These are phyloP conservation scores for Helianthus tuberosus DNA, from an alignment of 129 eudicot genomes.

Conservation along the genomic window DNA sequence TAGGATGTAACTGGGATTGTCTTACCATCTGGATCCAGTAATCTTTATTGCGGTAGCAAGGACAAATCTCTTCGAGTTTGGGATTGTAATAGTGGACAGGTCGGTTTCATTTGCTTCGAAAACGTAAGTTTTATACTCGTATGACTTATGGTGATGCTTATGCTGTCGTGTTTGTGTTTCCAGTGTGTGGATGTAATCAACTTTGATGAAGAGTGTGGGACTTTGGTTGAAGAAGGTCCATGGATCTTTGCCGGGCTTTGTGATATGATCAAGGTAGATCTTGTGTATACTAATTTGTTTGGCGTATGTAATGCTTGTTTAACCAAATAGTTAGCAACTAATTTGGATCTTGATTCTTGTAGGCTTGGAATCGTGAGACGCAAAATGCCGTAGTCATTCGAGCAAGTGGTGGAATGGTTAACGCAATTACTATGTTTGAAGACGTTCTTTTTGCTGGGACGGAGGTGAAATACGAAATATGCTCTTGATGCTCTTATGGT, in stretches of 20 bases:
- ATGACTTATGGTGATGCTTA: slow-evolving; percentile 6
- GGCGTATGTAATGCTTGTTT: slow-evolving; percentile 41
- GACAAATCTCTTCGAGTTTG: slow-evolving; percentile 60
- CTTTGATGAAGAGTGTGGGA: slow-evolving; percentile 46
- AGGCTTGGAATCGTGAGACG: slow-evolving; percentile 69
- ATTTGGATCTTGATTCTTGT: slow-evolving; percentile 2
- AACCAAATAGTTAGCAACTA: not conserved
- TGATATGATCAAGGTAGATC: slow-evolving; percentile 58
- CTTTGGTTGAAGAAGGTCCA: slow-evolving; percentile 60
- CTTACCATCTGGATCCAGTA: slow-evolving; percentile 53
- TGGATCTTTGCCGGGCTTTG: slow-evolving; percentile 73
- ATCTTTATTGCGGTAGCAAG: slow-evolving; percentile 55
- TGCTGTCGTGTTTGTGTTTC: not conserved
- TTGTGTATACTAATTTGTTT: not conserved
- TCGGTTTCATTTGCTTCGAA: slow-evolving; percentile 18
- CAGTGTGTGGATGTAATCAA: slow-evolving; percentile 50
- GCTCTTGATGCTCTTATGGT: slow-evolving; percentile 30
- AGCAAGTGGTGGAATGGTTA: slow-evolving; percentile 55
- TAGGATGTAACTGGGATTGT: slow-evolving; percentile 65
- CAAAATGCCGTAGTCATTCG: slow-evolving; percentile 51
- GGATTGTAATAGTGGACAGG: slow-evolving; percentile 83
- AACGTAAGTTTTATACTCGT: not conserved
- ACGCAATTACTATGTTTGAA: slow-evolving; percentile 47
- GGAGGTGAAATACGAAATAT: slow-evolving; percentile 41
- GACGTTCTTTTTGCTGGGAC: slow-evolving; percentile 64